Evolutionary conservation across 148 eudicot species (phyloP).

Genomic region (Beta vulgaris): DNA sequence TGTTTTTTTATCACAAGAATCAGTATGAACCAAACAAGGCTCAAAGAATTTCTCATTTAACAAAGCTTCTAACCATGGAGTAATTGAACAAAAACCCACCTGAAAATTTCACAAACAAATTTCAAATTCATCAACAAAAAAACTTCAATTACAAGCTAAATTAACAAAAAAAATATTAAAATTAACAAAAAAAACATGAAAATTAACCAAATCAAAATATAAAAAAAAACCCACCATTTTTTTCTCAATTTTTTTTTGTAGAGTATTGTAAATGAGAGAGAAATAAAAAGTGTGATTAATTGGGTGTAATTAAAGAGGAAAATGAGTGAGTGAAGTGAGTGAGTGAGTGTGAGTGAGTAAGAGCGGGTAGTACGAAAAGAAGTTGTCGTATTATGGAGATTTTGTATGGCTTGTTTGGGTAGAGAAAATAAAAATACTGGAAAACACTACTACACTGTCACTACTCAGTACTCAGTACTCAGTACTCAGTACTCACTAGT

Average conservation of each 20-base stretch:
- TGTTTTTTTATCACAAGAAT: conserved; percentile 26
- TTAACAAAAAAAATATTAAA: background rate
- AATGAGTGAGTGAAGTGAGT: background rate
- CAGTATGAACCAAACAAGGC: conserved; percentile 40
- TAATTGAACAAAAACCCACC: conserved; percentile 40
- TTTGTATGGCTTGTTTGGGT: no score
- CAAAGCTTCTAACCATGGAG: conserved; percentile 39
- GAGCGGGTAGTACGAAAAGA: background rate
- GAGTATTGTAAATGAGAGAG: background rate
- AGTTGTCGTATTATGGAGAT: conserved; percentile 21
- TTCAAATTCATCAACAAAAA: background rate
- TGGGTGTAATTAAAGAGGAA: no score
- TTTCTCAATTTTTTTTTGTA: no score
- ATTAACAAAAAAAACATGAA: background rate
- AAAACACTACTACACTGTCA: no score
- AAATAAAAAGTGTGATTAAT: no score
- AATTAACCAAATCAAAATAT: background rate
- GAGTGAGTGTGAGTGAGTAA: background rate
- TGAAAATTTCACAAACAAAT: background rate
- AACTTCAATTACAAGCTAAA: background rate
- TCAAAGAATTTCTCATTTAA: conserved; percentile 45
- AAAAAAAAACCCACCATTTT: background rate
- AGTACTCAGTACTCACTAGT: no score
- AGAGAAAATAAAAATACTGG: no score
- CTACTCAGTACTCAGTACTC: no score